Conservation (phyloP, 345 rosid genomes). For the Diplotaxis tenuifolia region DNA sequence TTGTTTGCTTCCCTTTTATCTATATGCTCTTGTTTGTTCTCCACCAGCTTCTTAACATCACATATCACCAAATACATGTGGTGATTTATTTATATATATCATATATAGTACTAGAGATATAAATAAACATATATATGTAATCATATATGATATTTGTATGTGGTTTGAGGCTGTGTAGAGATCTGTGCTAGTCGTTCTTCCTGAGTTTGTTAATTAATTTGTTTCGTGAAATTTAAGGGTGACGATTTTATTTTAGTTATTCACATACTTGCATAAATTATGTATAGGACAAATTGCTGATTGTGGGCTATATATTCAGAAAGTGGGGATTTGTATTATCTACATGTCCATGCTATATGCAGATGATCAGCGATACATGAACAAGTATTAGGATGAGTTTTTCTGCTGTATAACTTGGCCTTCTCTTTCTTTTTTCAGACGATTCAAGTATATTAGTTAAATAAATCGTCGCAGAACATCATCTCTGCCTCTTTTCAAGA, state of each 20-base stretch:
- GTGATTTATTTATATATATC: too few relatives aligned
- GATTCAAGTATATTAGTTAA: neutral
- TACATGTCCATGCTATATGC: neutral
- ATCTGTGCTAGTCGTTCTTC: neutral
- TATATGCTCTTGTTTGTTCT: neutral
- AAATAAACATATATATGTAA: too few relatives aligned
- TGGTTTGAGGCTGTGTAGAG: conserved; percentile 23
- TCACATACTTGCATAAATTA: neutral
- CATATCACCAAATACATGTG: too few relatives aligned
- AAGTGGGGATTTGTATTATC: neutral
- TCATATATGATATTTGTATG: conserved; percentile 14
- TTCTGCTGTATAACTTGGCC: neutral
- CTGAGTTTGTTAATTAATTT: neutral
- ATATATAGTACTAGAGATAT: too few relatives aligned
- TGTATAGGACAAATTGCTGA: neutral
- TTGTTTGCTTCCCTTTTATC: neutral
- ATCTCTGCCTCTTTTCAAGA: too few relatives aligned
- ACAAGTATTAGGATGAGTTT: neutral
- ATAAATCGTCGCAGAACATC: neutral
- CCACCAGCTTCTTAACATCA: too few relatives aligned
- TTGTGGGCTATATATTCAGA: neutral
- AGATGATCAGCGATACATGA: neutral
- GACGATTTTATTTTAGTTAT: neutral
- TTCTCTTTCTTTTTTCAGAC: neutral
- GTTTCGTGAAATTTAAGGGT: neutral